These are phyloP conservation scores for Solanum chacoense DNA, from an alignment of 305 asterid genomes.

Conservation along the genomic window DNA sequence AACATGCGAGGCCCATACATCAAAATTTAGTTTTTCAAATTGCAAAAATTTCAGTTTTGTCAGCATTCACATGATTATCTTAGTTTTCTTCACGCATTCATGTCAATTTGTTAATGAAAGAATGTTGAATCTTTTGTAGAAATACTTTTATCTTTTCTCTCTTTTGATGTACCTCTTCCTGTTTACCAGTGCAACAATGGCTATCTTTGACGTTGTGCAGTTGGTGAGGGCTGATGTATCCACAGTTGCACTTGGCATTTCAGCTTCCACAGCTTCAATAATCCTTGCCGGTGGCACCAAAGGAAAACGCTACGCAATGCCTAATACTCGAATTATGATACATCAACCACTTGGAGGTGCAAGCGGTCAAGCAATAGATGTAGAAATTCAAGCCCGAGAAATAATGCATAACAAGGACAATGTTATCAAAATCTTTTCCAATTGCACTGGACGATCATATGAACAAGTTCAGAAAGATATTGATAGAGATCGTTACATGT, in stretches of 20 bases:
- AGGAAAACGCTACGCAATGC: conserved; percentile 93
- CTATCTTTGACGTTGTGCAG: conserved; percentile 73
- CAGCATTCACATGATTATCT: not conserved
- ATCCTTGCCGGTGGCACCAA: conserved; percentile 92
- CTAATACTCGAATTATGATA: conserved; percentile 85
- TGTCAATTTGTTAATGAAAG: not conserved
- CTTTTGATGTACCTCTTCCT: conserved; percentile 5
- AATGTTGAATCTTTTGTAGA: not conserved
- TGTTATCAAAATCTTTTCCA: conserved; percentile 52
- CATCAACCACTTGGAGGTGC: conserved; percentile 97
- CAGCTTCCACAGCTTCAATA: conserved; percentile 90
- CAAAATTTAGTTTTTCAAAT: not conserved
- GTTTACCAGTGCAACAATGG: conserved; percentile 79
- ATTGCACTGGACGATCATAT: conserved; percentile 51
- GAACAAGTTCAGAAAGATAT: conserved; percentile 92
- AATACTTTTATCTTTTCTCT: conserved; percentile 5
- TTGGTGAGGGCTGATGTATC: conserved; percentile 94
- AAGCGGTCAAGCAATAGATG: conserved; percentile 83
- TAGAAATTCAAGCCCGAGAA: conserved; percentile 87
- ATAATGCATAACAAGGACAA: conserved; percentile 74
- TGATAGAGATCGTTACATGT: conserved; percentile 86
- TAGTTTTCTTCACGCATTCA: not conserved
- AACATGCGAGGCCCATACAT: not conserved
- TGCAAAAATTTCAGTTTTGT: not conserved
- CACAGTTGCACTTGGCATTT: conserved; percentile 73